Evolutionary conservation across 192 early-diverging fungal genomes (phyloP).

Genomic region (Umbelopsis ramanniana): DNA sequence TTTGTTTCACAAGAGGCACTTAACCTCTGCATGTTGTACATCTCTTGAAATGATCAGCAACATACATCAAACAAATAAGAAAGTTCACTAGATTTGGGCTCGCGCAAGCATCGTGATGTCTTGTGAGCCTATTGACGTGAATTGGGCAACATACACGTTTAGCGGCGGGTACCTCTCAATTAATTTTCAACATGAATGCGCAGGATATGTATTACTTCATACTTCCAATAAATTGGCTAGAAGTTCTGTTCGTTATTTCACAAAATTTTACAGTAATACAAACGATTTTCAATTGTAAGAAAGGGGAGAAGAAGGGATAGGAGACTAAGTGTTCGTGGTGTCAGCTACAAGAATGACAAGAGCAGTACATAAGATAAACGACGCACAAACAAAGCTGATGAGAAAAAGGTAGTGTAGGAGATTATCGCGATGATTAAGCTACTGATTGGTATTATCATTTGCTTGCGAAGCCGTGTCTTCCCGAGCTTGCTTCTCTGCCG

Average conservation of each 20-base stretch:
- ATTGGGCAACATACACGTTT: too few relatives aligned
- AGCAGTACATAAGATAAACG: conserved; percentile 12
- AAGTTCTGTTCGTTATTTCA: conserved; percentile 22
- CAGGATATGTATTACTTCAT: conserved; percentile 7
- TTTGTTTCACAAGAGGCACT: too few relatives aligned
- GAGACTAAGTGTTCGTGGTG: conserved; percentile 3
- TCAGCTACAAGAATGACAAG: conserved; percentile 1
- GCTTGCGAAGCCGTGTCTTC: conserved; percentile 6
- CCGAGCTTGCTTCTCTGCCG: not conserved
- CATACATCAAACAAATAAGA: too few relatives aligned
- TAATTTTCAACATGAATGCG: not conserved
- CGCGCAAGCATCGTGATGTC: too few relatives aligned
- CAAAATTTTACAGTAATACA: conserved; percentile 24
- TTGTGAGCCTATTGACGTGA: too few relatives aligned
- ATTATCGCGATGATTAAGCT: conserved; percentile 15
- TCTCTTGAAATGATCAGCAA: too few relatives aligned
- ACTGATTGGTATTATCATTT: conserved; percentile 17
- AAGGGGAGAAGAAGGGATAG: conserved; percentile 1
- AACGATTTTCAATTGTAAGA: not conserved
- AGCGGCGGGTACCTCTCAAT: not conserved
- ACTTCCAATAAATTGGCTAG: not conserved
- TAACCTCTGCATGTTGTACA: too few relatives aligned
- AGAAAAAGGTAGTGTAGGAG: conserved; percentile 12
- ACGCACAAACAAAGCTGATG: conserved; percentile 18
- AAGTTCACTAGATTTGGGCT: too few relatives aligned